A percentile compares a stretch with the other conserved stretches of the same genome.
Conservation (phyloP, 2,329 filamentous ascomycete species). For the Macrophomina tecta region DNA sequence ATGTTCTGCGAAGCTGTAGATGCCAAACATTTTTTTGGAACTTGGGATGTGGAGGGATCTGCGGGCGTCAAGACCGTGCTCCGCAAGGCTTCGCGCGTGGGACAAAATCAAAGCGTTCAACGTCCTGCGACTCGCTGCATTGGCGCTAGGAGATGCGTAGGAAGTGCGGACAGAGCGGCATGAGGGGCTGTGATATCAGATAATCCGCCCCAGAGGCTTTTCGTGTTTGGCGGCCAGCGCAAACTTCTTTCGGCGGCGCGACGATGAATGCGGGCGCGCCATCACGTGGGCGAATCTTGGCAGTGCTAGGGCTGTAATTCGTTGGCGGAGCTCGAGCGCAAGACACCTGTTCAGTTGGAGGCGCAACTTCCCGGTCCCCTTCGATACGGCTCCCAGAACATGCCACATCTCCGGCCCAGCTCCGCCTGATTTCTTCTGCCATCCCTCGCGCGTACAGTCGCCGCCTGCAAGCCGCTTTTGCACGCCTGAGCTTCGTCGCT, state of each 20-base stretch:
- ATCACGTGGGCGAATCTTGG: constrained; percentile 22
- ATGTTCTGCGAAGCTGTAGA: too few relatives aligned
- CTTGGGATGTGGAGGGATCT: too few relatives aligned
- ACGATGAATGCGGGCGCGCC: background rate
- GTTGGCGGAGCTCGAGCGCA: constrained; percentile 24
- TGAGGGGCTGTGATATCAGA: too few relatives aligned
- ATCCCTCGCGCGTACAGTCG: background rate
- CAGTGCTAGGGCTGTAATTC: constrained; percentile 8
- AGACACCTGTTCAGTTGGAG: constrained; percentile 29
- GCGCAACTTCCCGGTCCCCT: constrained; percentile 15
- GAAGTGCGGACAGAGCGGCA: too few relatives aligned
- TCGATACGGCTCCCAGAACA: constrained; percentile 8
- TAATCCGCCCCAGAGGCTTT: background rate
- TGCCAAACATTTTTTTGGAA: too few relatives aligned
- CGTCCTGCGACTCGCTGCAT: background rate
- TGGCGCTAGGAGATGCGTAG: too few relatives aligned
- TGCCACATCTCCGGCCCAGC: constrained; percentile 18
- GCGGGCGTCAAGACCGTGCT: too few relatives aligned
- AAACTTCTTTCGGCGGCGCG: background rate
- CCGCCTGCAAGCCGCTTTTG: background rate
- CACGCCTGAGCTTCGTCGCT: constrained; percentile 14
- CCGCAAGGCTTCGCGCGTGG: too few relatives aligned
- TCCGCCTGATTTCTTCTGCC: constrained; percentile 2
- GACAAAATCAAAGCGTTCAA: background rate
- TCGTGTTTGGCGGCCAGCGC: background rate